Base-by-base conservation (phyloP, 139 green algal species). In the Coccomyxa sp. region DNA sequence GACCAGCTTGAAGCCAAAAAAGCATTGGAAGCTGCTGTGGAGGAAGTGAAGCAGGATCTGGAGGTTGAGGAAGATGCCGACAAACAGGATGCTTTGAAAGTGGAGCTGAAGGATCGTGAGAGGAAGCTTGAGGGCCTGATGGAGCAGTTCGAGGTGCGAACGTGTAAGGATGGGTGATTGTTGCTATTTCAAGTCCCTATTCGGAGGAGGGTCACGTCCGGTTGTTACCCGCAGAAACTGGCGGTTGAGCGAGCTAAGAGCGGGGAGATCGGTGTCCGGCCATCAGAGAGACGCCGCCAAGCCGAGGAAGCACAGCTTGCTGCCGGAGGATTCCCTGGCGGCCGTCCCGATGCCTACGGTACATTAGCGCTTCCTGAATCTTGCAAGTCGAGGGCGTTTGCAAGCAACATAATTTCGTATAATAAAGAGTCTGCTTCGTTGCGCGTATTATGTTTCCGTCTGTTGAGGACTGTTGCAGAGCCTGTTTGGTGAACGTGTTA, bases 1-100 rank as follows among this genome's bases (percentile, higher is more conserved):
- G 71, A 88, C 45, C 92, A 96, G 84, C 63, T 89, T 25, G 89
- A 95, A 75, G 85, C 94, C 85, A 93, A 91, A 67, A 79, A 77
- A 25, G 84, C 83, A 14, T 77, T 87, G 32, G 87, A 92, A 77
- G 74, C 77, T 17, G 85, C 80, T 0, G 66, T 93, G 0, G 83
- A 85, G 51, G 90, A 94, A 45, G 45, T 90, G 0, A 77, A 91
- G 71, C 82, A 90, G 67, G 68, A 86, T 13, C 51, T 92, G 11
- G 68, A 38, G 15, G 31, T 80, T 38, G 90, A 93, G 80, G 77
- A 82, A 1, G 89, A 93, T 78, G 86, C 77, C 1, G 75, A 18
- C 31, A 89, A 91, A 79, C 82, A 85, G 68, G 84, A 86, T 32
- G 81, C 80, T 51, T 71, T 91, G 31, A 31, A 38, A 45, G 84